Base-by-base conservation (phyloP, 805 yeast genomes). In the Kuraishia piskuri region DNA sequence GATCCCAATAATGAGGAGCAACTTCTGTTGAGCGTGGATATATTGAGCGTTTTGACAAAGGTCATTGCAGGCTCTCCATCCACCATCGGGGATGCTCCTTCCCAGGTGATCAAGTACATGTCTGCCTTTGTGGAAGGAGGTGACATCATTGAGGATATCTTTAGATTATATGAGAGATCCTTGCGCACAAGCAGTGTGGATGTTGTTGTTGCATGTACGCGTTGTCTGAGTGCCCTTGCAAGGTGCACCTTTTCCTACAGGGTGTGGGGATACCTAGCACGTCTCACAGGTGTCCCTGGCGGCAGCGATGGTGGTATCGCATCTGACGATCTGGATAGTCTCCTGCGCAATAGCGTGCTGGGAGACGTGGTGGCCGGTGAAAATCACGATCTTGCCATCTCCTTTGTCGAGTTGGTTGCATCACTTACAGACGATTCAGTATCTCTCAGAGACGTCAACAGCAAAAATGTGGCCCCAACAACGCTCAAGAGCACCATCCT, bases 201-300 rank as follows among this genome's bases (percentile, higher is more conserved):
- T 0, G 62, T 82, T 0, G 66, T 82, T 22, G 70, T 74, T 22
- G 66, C 74, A 0, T 71, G 83, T 17, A 60, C 82, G 21, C 65
- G 75, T 10, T 76, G 88, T 22, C 68, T 89, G 26, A 67, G 75
- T 1, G 71, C 76, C 0, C 19, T 71, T 79, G 45, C 71, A 72
- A 45, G 71, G 70, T 49, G 68, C 25, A 64, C 79, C 5, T 78
- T 74, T 45, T 80, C 95, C 0, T 75, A 78, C 55, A 73, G 89
- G 53, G 86, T 90, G 2, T 91, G 97, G 96, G 78, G 90, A 0
- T 85, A 85, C 61, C 66, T 92, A n/a, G 20, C 52, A 31, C 40
- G 40, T 31, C 40, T 31, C 3, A 31, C 14, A 77, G 81, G 40
- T 14, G 4, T 31, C 17, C 40, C 40, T 12, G 40, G 40, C 4